Evolutionary conservation across 768 basidiomycete genomes (phyloP).

Genomic region (Pleurotus giganteus): DNA sequence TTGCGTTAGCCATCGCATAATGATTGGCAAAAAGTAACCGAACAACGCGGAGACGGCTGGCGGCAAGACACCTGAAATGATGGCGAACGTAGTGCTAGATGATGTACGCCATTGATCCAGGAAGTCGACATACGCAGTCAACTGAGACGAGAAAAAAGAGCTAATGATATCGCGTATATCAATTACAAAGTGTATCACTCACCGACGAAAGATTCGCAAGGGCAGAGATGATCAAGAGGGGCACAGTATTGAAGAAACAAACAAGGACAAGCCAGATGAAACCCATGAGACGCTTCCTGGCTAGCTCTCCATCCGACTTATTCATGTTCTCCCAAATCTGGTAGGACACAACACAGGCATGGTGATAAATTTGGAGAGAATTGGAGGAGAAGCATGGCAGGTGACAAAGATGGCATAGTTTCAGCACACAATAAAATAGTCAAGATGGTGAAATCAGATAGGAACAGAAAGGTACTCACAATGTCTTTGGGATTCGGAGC

Average conservation of each 20-base stretch:
- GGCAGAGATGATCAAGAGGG: conserved; percentile 85
- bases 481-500: conserved; percentile 92
- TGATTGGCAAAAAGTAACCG: conserved; percentile 84
- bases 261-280: conserved; percentile 73
- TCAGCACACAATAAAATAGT: background rate
- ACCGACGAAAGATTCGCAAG: conserved; percentile 88
- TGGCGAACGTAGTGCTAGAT: conserved; percentile 68
- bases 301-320: conserved; percentile 61
- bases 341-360: background rate
- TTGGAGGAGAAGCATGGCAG: background rate
- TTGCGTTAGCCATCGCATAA: conserved; percentile 89
- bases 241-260: conserved; percentile 94
- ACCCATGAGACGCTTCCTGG: conserved; percentile 70
- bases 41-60: conserved; percentile 87
- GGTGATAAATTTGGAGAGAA: background rate
- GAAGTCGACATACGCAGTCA: conserved; percentile 71
- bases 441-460: conserved; percentile 3
- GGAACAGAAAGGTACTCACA: conserved; percentile 37
- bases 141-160: conserved; percentile 30
- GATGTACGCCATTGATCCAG: conserved; percentile 65
- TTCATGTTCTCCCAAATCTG: conserved; percentile 93
- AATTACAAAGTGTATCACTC: conserved; percentile 21
- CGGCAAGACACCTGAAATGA: conserved; percentile 91
- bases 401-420: background rate
- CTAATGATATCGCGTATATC: conserved; percentile 10